Conservation (phyloP, 2,329 filamentous ascomycete genomes). For the Nigrograna mackinnonii region DNA sequence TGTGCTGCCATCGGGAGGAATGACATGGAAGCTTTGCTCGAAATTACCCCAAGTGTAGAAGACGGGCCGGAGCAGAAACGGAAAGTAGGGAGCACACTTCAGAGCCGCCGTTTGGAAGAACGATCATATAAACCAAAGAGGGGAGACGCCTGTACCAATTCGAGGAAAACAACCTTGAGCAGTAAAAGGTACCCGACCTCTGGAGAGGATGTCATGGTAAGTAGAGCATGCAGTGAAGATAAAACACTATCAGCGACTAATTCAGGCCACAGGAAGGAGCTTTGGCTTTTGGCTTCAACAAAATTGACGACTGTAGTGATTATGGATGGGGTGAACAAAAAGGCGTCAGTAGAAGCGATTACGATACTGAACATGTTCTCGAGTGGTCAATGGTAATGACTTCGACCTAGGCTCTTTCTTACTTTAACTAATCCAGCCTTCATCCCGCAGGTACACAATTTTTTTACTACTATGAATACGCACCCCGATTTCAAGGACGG, state of each 20-base stretch:
- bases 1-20: conserved; percentile 5
- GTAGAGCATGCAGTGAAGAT: background rate
- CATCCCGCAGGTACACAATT: background rate
- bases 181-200: conserved; percentile 1
- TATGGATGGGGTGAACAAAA: conserved; percentile 4
- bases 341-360: background rate
- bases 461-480: conserved; percentile 2
- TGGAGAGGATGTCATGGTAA: conserved; percentile 2
- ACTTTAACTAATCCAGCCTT: background rate
- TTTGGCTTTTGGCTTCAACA: conserved; percentile 1
- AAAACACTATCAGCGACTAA: background rate
- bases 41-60: background rate
- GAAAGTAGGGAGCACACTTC: background rate
- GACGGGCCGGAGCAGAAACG: background rate
- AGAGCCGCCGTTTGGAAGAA: conserved; percentile 1
- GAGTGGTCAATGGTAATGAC: conserved; percentile 8
- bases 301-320: conserved; percentile 3
- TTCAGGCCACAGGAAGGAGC: conserved; percentile 2
- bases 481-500: conserved; percentile 4
- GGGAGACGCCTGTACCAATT: background rate
- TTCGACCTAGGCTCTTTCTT: background rate
- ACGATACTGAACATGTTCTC: conserved; percentile 9
- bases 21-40: conserved; percentile 3
- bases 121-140: background rate
- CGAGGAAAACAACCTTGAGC: background rate